phyloP scores from a whole-genome alignment of 2,329 filamentous ascomycete species.

The Zasmidium citrigriseum region DNA sequence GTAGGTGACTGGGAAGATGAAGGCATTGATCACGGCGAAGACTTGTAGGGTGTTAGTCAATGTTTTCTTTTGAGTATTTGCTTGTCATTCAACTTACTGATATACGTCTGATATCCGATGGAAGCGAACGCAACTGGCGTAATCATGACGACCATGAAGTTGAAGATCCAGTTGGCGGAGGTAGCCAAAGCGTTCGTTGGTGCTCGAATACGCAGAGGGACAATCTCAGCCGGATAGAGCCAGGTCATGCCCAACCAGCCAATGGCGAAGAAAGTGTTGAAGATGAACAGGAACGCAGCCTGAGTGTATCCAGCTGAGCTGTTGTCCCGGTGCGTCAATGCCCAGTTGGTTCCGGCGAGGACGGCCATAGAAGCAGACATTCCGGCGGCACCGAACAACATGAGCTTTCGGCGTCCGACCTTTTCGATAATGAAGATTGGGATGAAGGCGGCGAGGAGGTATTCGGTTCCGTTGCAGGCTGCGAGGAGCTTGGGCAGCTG shows the following conservation, averaged over 20 bases:
- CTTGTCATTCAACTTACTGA: slow-evolving; percentile 34
- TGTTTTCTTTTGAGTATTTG: neutral
- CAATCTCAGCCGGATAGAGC: slow-evolving; percentile 35
- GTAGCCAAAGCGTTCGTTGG: slow-evolving; percentile 43
- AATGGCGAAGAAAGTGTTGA: slow-evolving; percentile 40
- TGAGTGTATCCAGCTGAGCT: slow-evolving; percentile 36
- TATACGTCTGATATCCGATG: slow-evolving; percentile 63
- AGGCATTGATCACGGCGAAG: slow-evolving; percentile 66
- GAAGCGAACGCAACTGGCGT: slow-evolving; percentile 58
- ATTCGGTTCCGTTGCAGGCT: slow-evolving; percentile 56
- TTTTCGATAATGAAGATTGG: slow-evolving; percentile 54
- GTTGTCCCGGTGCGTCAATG: slow-evolving; percentile 1
- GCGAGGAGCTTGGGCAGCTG: slow-evolving; percentile 53
- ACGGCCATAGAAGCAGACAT: slow-evolving; percentile 33
- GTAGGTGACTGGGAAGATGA: slow-evolving; percentile 53
- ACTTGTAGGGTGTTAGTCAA: slow-evolving; percentile 33
- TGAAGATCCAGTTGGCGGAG: slow-evolving; percentile 37
- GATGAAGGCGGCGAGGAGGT: slow-evolving; percentile 52
- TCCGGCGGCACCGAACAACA: slow-evolving; percentile 64
- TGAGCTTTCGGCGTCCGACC: slow-evolving; percentile 63
- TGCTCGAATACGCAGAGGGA: slow-evolving; percentile 36
- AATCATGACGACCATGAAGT: slow-evolving; percentile 52
- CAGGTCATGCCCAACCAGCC: slow-evolving; percentile 39
- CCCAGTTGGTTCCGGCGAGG: slow-evolving; percentile 19
- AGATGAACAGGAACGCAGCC: slow-evolving; percentile 40